Conservation (phyloP, 148 eudicot genomes). For the Gaultheria prostrata region DNA sequence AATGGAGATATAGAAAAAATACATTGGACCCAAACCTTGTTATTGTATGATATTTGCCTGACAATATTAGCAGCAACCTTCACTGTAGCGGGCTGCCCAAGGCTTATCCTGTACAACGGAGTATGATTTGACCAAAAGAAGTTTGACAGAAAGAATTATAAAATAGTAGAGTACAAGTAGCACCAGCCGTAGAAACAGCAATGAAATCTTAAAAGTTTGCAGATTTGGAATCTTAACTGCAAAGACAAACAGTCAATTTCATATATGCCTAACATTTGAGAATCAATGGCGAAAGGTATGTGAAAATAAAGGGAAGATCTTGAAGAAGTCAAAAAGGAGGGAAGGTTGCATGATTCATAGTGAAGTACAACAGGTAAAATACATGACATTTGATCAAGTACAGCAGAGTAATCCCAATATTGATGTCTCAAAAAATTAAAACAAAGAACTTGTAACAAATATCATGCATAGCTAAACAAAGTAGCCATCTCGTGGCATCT, state of each 20-base stretch:
- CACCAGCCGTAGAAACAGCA: background rate
- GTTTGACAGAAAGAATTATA: background rate
- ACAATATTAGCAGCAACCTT: slow-evolving; percentile 98
- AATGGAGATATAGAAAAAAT: background rate
- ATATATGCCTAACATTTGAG: background rate
- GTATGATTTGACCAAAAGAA: background rate
- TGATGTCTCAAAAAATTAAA: background rate
- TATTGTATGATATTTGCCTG: slow-evolving; percentile 72
- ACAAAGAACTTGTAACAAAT: background rate
- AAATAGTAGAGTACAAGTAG: background rate
- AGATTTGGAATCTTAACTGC: background rate
- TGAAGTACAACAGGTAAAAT: background rate
- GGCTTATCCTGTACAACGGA: slow-evolving; percentile 64
- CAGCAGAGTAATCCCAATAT: background rate
- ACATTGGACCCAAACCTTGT: slow-evolving; percentile 76
- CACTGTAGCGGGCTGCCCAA: slow-evolving; percentile 95
- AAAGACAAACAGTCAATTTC: background rate
- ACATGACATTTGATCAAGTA: background rate
- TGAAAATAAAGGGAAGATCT: background rate
- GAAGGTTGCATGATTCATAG: background rate
- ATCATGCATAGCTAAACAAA: background rate
- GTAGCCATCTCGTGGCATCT: background rate
- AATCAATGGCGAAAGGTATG: background rate
- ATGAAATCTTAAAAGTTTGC: background rate
- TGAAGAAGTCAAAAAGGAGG: background rate